A percentile compares a stretch with the other conserved stretches of the same genome.
These are phyloP conservation scores for Fusarium brachygibbosum DNA, from an alignment of 2,329 filamentous ascomycete species.

Conservation along the genomic window DNA sequence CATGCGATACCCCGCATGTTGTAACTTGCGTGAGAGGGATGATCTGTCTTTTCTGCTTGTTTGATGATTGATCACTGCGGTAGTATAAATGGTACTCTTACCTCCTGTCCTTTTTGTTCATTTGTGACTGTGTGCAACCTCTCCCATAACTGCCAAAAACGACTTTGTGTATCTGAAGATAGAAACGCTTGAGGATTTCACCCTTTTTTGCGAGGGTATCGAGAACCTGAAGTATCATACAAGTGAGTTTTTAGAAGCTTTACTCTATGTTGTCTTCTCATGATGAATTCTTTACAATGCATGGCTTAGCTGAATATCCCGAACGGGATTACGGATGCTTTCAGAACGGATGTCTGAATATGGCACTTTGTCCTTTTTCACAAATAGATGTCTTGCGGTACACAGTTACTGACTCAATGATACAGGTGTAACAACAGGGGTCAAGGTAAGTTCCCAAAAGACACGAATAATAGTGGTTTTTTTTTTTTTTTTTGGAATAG, in stretches of 20 bases:
- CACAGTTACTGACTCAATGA: constrained; percentile 15
- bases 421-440: constrained; percentile 4
- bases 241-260: constrained; percentile 27
- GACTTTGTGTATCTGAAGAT: neutral
- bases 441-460: neutral
- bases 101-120: neutral
- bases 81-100: constrained; percentile 35
- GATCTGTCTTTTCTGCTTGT: neutral
- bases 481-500: neutral
- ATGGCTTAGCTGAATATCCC: constrained; percentile 54
- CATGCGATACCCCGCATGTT: constrained; percentile 46
- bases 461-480: neutral
- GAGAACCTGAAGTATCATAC: neutral
- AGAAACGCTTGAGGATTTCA: neutral
- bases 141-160: neutral
- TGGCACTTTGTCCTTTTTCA: neutral
- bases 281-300: constrained; percentile 52
- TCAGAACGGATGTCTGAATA: constrained; percentile 52
- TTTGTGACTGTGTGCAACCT: neutral
- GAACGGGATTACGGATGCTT: constrained; percentile 44
- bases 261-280: constrained; percentile 5
- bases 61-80: constrained; percentile 15
- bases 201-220: neutral
- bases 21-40: constrained; percentile 25
- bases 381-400: neutral